Percentiles rank a stretch among this genome's conserved stretches.
Evolutionary conservation across 768 basidiomycete species (phyloP).

Genomic region (Hemileccinum rubropunctum): DNA sequence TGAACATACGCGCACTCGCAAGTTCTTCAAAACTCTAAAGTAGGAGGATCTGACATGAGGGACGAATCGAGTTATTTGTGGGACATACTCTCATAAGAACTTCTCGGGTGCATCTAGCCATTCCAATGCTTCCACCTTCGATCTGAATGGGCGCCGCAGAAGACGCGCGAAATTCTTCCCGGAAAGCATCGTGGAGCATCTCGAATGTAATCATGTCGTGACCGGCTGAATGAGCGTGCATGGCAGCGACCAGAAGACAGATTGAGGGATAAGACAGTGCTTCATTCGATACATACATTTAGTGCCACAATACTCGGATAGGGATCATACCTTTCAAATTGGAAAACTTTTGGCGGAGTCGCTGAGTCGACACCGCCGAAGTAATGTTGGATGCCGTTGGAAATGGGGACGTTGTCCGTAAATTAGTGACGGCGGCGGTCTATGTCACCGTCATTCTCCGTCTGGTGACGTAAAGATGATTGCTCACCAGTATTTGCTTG

Average conservation of each 20-base stretch:
- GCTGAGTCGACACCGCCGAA: conserved; percentile 48
- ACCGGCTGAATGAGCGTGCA: conserved; percentile 74
- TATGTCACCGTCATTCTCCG: conserved; percentile 24
- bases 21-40: conserved; percentile 77
- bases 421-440: conserved; percentile 42
- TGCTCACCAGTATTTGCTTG: conserved; percentile 57
- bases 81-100: conserved; percentile 64
- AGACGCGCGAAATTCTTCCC: conserved; percentile 69
- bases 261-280: conserved; percentile 75
- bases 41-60: conserved; percentile 1
- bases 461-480: neutral
- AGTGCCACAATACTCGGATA: neutral
- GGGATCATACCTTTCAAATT: conserved; percentile 50
- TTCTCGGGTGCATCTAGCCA: conserved; percentile 61
- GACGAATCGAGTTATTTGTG: neutral
- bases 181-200: conserved; percentile 81
- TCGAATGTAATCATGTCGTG: conserved; percentile 86
- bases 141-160: conserved; percentile 72
- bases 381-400: conserved; percentile 46
- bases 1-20: conserved; percentile 53
- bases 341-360: conserved; percentile 51
- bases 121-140: conserved; percentile 72
- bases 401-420: conserved; percentile 53
- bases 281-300: conserved; percentile 27
- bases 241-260: conserved; percentile 82